Conservation (phyloP, 2,329 filamentous ascomycete genomes). For the Fusarium agapanthi region DNA sequence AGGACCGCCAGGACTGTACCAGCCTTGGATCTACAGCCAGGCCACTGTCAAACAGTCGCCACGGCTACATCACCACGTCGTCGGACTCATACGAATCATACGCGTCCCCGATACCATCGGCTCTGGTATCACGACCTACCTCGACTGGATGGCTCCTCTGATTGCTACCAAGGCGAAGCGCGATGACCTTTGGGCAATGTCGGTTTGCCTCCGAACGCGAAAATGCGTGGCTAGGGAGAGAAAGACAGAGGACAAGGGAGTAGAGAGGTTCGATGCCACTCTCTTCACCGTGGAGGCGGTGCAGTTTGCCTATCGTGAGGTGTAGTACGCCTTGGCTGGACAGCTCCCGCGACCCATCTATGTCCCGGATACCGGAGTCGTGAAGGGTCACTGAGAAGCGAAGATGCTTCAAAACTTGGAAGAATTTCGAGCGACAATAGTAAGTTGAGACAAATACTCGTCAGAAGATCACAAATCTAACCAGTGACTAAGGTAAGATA, state of each 20-base stretch:
- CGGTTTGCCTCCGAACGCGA: constrained; percentile 42
- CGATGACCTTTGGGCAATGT: constrained; percentile 45
- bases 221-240: constrained; percentile 35
- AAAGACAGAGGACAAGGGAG: constrained; percentile 5
- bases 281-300: constrained; percentile 43
- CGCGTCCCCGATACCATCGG: constrained; percentile 27
- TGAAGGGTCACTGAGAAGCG: not conserved
- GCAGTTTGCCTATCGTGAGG: constrained; percentile 44
- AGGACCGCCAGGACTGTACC: constrained; percentile 13
- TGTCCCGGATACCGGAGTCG: constrained; percentile 30
- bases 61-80: constrained; percentile 41
- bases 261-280: constrained; percentile 39
- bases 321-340: constrained; percentile 41
- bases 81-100: constrained; percentile 46
- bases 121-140: constrained; percentile 40
- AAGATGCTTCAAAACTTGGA: not conserved
- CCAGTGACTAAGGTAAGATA: not conserved
- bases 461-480: not conserved
- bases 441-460: not conserved
- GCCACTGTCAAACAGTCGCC: constrained; percentile 38
- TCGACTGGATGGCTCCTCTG: constrained; percentile 45
- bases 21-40: constrained; percentile 31
- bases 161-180: constrained; percentile 36
- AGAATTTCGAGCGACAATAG: not conserved
- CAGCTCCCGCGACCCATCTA: constrained; percentile 46